These are phyloP conservation scores for Candolleomyces efflorescens DNA, from an alignment of 768 basidiomycete genomes.

Conservation along the genomic window DNA sequence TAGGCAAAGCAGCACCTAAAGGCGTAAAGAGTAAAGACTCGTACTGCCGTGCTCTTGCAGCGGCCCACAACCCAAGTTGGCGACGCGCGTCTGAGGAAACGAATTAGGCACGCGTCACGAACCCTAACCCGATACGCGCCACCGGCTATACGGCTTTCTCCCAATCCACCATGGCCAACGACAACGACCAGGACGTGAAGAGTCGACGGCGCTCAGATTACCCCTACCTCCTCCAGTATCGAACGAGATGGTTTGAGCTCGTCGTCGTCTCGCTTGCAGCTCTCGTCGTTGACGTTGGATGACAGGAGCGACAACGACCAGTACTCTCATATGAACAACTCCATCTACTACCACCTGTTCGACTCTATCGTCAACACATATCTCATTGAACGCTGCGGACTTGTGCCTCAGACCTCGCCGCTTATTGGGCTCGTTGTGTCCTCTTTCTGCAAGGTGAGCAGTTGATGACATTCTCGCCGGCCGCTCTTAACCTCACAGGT, in stretches of 20 bases:
- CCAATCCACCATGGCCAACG: constrained; percentile 17
- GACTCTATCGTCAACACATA: constrained; percentile 82
- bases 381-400: constrained; percentile 60
- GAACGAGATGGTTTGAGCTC: constrained; percentile 58
- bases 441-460: constrained; percentile 59
- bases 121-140: constrained; percentile 10
- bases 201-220: constrained; percentile 49
- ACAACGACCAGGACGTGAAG: constrained; percentile 29
- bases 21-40: no score
- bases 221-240: constrained; percentile 53
- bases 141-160: no score
- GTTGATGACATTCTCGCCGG: neutral
- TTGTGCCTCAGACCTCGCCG: constrained; percentile 45
- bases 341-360: constrained; percentile 76
- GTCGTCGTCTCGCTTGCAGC: neutral
- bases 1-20: no score
- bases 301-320: constrained; percentile 87
- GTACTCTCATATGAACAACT: constrained; percentile 79
- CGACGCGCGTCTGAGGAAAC: constrained; percentile 5
- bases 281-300: no score
- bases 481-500: neutral
- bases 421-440: constrained; percentile 76
- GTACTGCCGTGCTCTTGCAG: no score
- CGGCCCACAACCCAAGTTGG: no score
- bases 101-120: constrained; percentile 1